phyloP scores from a whole-genome alignment of 2,329 filamentous ascomycete genomes.

The Biscogniauxia mediterranea region DNA sequence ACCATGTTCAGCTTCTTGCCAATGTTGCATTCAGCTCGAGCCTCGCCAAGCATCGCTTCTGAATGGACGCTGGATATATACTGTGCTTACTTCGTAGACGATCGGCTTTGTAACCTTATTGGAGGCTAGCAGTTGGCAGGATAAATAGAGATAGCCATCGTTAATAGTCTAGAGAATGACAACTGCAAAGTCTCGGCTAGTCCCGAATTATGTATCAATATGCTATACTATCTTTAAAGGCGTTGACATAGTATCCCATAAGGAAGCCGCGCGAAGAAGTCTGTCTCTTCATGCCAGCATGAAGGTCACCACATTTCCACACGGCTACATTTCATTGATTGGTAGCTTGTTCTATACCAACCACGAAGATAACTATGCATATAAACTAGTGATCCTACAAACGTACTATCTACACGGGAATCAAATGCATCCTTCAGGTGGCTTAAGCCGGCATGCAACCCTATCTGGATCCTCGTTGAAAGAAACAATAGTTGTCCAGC shows the following conservation, averaged over 20 bases:
- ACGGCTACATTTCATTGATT: background rate
- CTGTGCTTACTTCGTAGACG: too few species aligned
- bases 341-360: too few species aligned
- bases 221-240: too few species aligned
- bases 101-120: background rate
- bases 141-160: background rate
- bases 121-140: background rate
- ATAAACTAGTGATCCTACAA: background rate
- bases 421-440: background rate
- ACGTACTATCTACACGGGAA: background rate
- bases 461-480: background rate
- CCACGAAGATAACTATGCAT: too few species aligned
- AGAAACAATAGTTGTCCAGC: too few species aligned
- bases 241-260: too few species aligned
- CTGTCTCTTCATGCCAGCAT: background rate
- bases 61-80: background rate
- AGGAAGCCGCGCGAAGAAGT: too few species aligned
- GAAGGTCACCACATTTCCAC: background rate
- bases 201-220: background rate
- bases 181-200: background rate
- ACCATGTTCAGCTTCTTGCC: background rate
- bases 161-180: background rate
- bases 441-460: background rate
- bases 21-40: background rate
- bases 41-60: background rate